Evolutionary conservation across 1,284 basidiomycete genomes (phyloP), one percentile per base, ranked within the genome.

Genomic region (Cryptococcus sp.): DNA sequence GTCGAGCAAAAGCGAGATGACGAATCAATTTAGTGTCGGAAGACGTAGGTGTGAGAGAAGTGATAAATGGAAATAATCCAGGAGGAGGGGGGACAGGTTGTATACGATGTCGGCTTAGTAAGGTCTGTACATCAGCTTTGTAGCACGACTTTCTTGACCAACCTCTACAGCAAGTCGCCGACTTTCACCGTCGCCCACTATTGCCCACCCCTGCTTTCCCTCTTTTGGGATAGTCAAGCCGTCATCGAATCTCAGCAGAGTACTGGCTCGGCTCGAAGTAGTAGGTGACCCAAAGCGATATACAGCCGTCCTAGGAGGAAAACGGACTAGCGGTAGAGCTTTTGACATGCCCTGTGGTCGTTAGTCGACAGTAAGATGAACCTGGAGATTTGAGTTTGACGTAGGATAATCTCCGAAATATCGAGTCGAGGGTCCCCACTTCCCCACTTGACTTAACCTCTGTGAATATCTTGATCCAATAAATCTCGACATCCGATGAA

Each of bases 51-150:
- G 25, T 10, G 48, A 21, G 16, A 40, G 46, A 31, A 61, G 48
- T 76, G 43, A 88, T 77, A 62, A 85, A 84, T 0, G 90, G 89
- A 63, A 86, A 90, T 10, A 88, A 77, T 1, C 88, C 87, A 1
- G 78, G 78, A 1, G 82, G 78, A 7, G 82, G 81, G 76, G 43
- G 78, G 56, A 13, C 36, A 3, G 87, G 86, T 16, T 79, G 69
- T 45, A 91, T 80, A 3, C 85, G 79, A 42, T 85, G 80, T 53
- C 86, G 81, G 1, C 85, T 85, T 3, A 84, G 77, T 16, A 91
- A 77, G 3, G 83, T 82, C 86, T 87, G 57, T 31, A 24, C 40
- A 24, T 24, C 21, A 43, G 21, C 4, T 43, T 19, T 21, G 41
- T 10, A 41, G 39, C 11, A 43, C 7, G 4, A 21, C 7, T 16